These are phyloP conservation scores for Chlorophyllum brunneum DNA, from an alignment of 768 basidiomycete genomes.

Conservation along the genomic window DNA sequence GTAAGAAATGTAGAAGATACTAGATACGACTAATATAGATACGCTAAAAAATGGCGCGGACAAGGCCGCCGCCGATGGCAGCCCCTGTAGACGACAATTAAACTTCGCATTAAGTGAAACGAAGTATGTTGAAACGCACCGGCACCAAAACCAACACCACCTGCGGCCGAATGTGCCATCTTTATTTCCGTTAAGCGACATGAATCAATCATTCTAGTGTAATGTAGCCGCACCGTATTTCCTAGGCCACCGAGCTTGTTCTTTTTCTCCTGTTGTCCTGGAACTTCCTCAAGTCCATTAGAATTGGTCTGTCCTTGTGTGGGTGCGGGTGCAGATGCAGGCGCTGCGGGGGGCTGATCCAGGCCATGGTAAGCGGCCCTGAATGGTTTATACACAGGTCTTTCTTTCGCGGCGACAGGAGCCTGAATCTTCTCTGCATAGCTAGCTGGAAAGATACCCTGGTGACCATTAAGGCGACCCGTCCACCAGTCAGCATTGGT, in stretches of 20 bases:
- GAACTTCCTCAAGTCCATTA: slow-evolving; percentile 42
- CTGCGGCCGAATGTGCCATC: slow-evolving; percentile 60
- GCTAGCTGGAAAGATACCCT: slow-evolving; percentile 76
- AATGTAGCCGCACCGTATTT: slow-evolving; percentile 42
- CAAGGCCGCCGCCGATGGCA: slow-evolving; percentile 31
- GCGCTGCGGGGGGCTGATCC: slow-evolving; percentile 30
- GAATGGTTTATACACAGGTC: slow-evolving; percentile 37
- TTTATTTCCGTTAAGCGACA: slow-evolving; percentile 13
- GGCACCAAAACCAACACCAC: slow-evolving; percentile 76
- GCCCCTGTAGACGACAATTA: slow-evolving; percentile 20
- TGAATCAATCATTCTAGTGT: not conserved
- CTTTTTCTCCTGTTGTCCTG: slow-evolving; percentile 48
- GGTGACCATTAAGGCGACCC: slow-evolving; percentile 56
- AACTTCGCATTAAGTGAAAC: not conserved
- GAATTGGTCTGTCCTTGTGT: slow-evolving; percentile 24
- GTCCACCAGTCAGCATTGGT: slow-evolving; percentile 89
- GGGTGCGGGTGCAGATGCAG: not conserved
- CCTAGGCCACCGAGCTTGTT: slow-evolving; percentile 53
- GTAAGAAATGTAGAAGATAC: too few species aligned
- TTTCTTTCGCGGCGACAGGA: slow-evolving; percentile 20
- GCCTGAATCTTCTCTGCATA: slow-evolving; percentile 58
- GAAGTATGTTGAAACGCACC: slow-evolving; percentile 36
- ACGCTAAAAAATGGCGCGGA: slow-evolving; percentile 29
- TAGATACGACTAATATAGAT: too few species aligned
- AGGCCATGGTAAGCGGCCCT: slow-evolving; percentile 39